Conservation (phyloP, 371 early-diverging fungal genomes). For the Mucor velutinosus region DNA sequence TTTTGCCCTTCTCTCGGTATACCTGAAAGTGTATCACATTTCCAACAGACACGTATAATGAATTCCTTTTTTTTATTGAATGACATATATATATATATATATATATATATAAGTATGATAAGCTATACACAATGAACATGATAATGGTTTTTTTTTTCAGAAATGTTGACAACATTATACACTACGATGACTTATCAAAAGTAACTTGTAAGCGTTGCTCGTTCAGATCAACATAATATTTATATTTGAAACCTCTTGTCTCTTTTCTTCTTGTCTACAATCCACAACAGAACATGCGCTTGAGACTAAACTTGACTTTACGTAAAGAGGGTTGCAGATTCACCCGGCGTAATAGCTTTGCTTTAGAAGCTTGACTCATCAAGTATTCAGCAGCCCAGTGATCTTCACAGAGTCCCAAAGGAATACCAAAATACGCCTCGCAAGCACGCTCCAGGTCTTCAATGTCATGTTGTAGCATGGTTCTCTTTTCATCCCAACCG, state of each 20-base stretch:
- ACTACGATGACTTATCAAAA: neutral
- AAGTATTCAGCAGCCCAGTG: slow-evolving; percentile 25
- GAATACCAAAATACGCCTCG: slow-evolving; percentile 29
- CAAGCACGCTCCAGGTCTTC: slow-evolving; percentile 26
- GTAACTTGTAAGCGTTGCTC: neutral
- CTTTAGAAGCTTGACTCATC: slow-evolving; percentile 18
- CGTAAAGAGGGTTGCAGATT: neutral
- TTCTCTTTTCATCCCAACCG: slow-evolving; percentile 8
- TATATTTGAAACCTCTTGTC: neutral
- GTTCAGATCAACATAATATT: neutral
- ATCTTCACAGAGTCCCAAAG: slow-evolving; percentile 22
- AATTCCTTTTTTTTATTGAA: neutral
- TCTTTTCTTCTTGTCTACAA: neutral
- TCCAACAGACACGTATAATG: neutral
- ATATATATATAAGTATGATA: neutral
- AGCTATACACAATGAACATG: neutral
- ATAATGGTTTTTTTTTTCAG: neutral
- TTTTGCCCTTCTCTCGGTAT: neutral
- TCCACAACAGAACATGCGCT: slow-evolving; percentile 4
- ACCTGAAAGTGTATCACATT: neutral
- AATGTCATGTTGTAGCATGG: neutral
- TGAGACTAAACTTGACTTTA: slow-evolving; percentile 7
- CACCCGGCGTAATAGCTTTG: slow-evolving; percentile 6
- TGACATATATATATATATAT: neutral
- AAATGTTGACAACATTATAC: neutral